phyloP scores from a whole-genome alignment of 176 grass and related monocot genomes.

The Lolium rigidum region DNA sequence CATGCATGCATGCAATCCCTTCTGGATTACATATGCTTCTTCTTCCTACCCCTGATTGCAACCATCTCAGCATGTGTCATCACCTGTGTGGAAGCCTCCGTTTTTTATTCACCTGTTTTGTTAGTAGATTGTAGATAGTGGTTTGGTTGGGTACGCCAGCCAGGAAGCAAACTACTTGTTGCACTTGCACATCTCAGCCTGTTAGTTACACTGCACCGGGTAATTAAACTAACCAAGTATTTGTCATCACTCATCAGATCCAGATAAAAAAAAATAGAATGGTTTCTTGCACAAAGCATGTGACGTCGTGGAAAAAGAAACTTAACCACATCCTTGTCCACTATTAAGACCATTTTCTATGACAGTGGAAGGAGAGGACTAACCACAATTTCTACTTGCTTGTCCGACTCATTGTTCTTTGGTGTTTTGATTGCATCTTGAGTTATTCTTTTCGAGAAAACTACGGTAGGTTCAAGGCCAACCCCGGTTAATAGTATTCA shows the following conservation, averaged over 20 bases:
- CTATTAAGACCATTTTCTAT: not conserved
- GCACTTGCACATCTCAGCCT: conserved; percentile 10
- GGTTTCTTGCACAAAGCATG: conserved; percentile 2
- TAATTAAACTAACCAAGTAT: conserved; percentile 1
- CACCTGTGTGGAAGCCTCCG: conserved; percentile 27
- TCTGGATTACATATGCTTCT: conserved; percentile 44
- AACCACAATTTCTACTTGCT: not conserved
- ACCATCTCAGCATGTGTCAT: conserved; percentile 41
- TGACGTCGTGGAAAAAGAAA: conserved; percentile 33
- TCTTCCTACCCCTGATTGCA: conserved; percentile 34
- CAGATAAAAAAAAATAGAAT: not conserved
- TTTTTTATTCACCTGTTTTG: not conserved
- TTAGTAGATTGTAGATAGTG: conserved; percentile 16
- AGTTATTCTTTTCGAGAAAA: not conserved
- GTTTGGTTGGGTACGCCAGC: conserved; percentile 35
- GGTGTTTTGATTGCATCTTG: not conserved
- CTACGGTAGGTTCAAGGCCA: not conserved
- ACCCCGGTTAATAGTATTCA: not conserved
- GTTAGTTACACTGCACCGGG: conserved; percentile 12
- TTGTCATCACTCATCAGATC: not conserved
- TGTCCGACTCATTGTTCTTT: conserved; percentile 6
- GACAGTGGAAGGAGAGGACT: not conserved
- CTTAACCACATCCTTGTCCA: conserved; percentile 7
- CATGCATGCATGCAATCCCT: conserved; percentile 42
- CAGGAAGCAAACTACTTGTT: conserved; percentile 26